Conservation (phyloP, 2,329 filamentous ascomycete species). For the Aspergillus latus region DNA sequence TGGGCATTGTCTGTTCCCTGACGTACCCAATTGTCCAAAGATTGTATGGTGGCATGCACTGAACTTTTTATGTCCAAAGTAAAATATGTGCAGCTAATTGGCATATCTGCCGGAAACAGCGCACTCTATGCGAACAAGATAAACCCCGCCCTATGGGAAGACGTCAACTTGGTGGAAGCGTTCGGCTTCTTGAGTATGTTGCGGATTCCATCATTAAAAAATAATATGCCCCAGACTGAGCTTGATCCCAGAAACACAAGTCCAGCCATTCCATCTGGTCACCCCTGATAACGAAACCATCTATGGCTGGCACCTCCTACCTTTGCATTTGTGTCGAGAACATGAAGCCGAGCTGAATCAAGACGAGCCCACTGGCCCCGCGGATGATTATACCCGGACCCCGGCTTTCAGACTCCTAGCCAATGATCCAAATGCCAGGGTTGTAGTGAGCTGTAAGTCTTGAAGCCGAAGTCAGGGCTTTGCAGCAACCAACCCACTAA, state of each 20-base stretch:
- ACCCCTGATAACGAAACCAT: constrained; percentile 75
- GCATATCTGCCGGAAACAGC: constrained; percentile 45
- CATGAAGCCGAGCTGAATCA: constrained; percentile 64
- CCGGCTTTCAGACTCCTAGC: constrained; percentile 53
- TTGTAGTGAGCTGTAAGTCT: constrained; percentile 56
- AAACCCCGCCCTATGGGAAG: constrained; percentile 68
- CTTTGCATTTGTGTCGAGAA: constrained; percentile 70
- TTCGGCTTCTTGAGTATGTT: constrained; percentile 80
- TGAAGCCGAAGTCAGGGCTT: neutral
- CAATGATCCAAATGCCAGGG: constrained; percentile 50
- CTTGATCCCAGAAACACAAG: constrained; percentile 68
- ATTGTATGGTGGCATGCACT: constrained; percentile 59
- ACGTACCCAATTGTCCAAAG: constrained; percentile 72
- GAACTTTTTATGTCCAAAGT: too few relatives aligned
- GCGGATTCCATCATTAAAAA: neutral
- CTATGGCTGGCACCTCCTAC: constrained; percentile 89
- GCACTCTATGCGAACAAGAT: constrained; percentile 81
- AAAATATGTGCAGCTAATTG: neutral
- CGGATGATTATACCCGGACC: constrained; percentile 49
- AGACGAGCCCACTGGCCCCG: constrained; percentile 54
- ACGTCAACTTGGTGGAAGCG: constrained; percentile 72
- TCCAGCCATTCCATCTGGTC: constrained; percentile 76
- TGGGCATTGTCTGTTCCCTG: constrained; percentile 63
- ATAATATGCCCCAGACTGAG: constrained; percentile 14
- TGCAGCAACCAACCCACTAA: constrained; percentile 2